These are phyloP conservation scores for Globisporangium spinosum DNA, from an alignment of 352 stramenopile species.

Conservation along the genomic window DNA sequence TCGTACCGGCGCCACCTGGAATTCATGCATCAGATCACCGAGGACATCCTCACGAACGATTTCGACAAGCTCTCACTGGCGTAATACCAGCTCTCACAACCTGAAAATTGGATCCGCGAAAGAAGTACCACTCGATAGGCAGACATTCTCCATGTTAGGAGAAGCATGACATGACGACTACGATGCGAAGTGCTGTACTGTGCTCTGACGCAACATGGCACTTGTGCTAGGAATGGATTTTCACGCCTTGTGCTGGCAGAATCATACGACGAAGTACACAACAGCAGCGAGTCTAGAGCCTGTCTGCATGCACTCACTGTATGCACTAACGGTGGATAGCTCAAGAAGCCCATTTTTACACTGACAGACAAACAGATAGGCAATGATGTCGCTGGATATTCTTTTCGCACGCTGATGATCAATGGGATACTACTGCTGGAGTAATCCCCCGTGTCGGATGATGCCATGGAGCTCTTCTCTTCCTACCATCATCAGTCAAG, in stretches of 20 bases:
- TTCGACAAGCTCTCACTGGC: constrained; percentile 8
- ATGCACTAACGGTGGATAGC: background rate
- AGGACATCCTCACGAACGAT: constrained; percentile 24
- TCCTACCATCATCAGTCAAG: background rate
- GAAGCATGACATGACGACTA: background rate
- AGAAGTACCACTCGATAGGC: background rate
- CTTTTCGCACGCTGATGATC: background rate
- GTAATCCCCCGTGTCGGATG: background rate
- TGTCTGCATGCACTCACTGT: too few species aligned
- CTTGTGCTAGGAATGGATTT: too few species aligned
- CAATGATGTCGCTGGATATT: background rate
- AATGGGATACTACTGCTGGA: background rate
- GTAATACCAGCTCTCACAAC: background rate
- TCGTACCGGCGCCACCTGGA: constrained; percentile 32
- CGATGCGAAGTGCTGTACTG: background rate
- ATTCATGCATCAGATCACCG: constrained; percentile 22
- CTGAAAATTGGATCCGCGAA: background rate
- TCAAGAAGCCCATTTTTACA: background rate
- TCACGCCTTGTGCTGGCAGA: background rate
- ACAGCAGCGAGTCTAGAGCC: too few species aligned
- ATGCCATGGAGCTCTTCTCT: background rate
- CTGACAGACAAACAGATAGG: background rate
- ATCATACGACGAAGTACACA: background rate
- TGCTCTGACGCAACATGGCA: background rate
- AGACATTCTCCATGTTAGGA: background rate